Base-by-base conservation (phyloP, 257 asterid species). In the Przewalskia tangutica region DNA sequence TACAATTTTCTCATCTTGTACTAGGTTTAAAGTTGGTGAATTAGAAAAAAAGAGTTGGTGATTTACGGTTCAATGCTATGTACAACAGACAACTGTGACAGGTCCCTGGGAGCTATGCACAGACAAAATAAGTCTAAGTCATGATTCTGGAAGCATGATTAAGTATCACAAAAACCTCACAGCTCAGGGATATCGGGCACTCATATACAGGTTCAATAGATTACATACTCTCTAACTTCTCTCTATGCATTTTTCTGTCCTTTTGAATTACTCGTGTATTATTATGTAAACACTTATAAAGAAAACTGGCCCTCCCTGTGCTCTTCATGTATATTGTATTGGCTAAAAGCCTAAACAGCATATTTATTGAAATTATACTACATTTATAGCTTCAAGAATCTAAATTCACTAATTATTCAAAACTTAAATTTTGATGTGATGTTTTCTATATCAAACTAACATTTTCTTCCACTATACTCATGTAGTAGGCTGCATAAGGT, bases 101-200 rank as follows among this genome's bases (percentile, higher is more conserved):
- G 94, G 90, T 38, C 23, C 70, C 32, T 95, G 97, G 96, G 97
- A 85, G 80, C 83, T 92, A 38, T 95, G 99, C 89, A 92, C 99
- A 9, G 86, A 3, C 77, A 86, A 91, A 85, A 91, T 95, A 79
- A 0, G 0, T 7, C 90, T 94, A 76, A 18, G n/a, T 70, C 96
- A 91, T 81, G 97, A 95, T 86, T 85, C 97, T 44, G 99, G 99
- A 82, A 95, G 98, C 90, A 95, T 95, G 99, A 91, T 95, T 87
- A 89, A 86, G 80, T 95, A 90, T 88, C 99, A 95, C 90, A 90
- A 86, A 88, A 94, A 90, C 84, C 98, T 95, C 82, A 92, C 98
- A 5, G 81, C 89, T 32, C 87, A 86, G n/a, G 98, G 99, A 32
- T 95, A 90, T 82, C 97, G 92, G 77, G 98, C 95, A 82, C 91